Base-by-base conservation (phyloP, 164 flowering plant species). In the Akebia trifoliata region DNA sequence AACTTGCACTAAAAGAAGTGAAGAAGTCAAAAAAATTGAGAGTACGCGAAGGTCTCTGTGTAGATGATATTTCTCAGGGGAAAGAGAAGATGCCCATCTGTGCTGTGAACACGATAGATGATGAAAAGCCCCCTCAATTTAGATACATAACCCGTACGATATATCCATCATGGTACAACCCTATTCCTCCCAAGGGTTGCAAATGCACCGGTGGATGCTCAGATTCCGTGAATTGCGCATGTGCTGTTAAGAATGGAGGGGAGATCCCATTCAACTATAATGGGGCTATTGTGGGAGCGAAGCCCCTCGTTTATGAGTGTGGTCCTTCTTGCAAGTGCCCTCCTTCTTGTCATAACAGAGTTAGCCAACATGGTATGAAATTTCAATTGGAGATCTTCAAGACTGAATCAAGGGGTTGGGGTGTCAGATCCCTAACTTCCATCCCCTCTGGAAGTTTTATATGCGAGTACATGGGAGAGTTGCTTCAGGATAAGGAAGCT, bases 391-490 rank as follows among this genome's bases (percentile, higher is more conserved):
- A 91, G 70, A 76, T 91, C 31, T 91, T 91, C 66, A 91, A 84
- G 76, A 91, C 96, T 4, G 72, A 75, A 31, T 57, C 74, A 1
- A 83, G 79, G 63, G 98, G 96, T 5, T 91, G 98, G 98, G 98
- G 96, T 20, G 85, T 91, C 53, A 74, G 96, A 70, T 81, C 89
- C 18, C 50, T 81, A 1, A 73, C 75, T 61, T 86, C 84, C 4
- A 86, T 91, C 15, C 77, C 87, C 18, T 88, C 90, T 4, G 98
- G 98, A 69, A 86, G 87, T 57, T 91, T 91, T 50, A 76, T 91
- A 51, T 91, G 98, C 37, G 95, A 91, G 72, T 91, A 91, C 64
- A 65, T 69, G 1, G 98, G 98, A 40, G 92, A 86, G 76, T 78
- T 91, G 20, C 82, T 91, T 24, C 69, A 79, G 7, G 95, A 88